Percentiles rank a stretch among this genome's conserved stretches.
These are phyloP conservation scores for Eucalyptus virginea DNA, from an alignment of 345 rosid genomes.

Conservation along the genomic window DNA sequence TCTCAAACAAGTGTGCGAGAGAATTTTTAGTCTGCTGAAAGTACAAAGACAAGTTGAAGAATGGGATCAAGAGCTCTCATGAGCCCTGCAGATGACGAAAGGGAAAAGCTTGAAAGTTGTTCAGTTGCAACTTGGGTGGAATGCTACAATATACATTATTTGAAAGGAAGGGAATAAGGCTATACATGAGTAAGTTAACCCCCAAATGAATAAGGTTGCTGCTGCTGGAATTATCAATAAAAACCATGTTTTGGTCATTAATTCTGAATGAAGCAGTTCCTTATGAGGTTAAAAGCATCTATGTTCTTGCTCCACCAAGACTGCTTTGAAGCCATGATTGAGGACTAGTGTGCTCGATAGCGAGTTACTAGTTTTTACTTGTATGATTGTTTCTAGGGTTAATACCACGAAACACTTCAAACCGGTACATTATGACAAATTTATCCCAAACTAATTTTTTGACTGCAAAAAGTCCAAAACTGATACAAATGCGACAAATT, in stretches of 20 bases:
- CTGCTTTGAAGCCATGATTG: no score
- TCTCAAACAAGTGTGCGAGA: no score
- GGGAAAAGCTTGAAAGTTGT: neutral
- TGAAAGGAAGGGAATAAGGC: neutral
- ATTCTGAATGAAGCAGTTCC: neutral
- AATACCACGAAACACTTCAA: no score
- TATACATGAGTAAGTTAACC: neutral
- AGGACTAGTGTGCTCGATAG: no score
- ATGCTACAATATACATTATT: no score
- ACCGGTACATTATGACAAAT: accelerated
- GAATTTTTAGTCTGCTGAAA: neutral
- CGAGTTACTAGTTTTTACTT: no score
- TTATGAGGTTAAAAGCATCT: neutral
- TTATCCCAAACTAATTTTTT: accelerated
- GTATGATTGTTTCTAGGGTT: no score
- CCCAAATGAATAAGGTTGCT: neutral
- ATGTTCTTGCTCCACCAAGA: neutral
- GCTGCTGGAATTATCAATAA: neutral
- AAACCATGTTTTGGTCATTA: neutral
- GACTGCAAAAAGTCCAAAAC: accelerated
- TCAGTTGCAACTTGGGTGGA: neutral
- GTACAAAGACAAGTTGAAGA: neutral
- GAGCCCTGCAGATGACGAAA: neutral
- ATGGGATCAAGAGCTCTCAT: neutral
- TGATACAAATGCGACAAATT: no score